Evolutionary conservation across 805 yeast species (phyloP).

Genomic region (Lachancea kluyveri): DNA sequence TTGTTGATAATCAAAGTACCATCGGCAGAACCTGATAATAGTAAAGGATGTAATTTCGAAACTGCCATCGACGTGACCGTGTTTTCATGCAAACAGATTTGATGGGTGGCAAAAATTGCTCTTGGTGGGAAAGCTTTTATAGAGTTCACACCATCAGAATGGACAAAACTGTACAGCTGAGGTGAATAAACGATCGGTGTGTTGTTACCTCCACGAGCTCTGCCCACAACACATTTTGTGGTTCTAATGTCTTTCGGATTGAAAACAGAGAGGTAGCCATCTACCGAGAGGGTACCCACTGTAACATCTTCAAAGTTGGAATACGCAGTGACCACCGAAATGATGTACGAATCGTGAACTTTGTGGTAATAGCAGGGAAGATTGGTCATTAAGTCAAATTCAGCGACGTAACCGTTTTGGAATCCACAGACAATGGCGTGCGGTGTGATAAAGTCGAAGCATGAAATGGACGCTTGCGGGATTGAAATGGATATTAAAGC

Average conservation of each 20-base stretch:
- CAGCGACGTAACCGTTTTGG: slow-evolving; percentile 53
- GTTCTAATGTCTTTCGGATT: slow-evolving; percentile 31
- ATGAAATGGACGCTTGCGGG: slow-evolving; percentile 34
- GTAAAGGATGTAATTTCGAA: slow-evolving; percentile 41
- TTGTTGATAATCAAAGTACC: slow-evolving; percentile 41
- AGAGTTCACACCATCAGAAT: slow-evolving; percentile 37
- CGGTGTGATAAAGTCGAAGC: slow-evolving; percentile 42
- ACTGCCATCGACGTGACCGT: slow-evolving; percentile 36
- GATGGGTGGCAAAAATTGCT: slow-evolving; percentile 29
- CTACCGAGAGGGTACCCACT: slow-evolving; percentile 35
- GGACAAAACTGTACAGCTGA: slow-evolving; percentile 33
- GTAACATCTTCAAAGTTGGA: slow-evolving; percentile 31
- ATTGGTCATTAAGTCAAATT: slow-evolving; percentile 36
- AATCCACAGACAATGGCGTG: slow-evolving; percentile 50
- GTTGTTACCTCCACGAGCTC: slow-evolving; percentile 29
- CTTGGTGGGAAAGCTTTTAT: slow-evolving; percentile 34
- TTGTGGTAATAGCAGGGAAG: slow-evolving; percentile 35
- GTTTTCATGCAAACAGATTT: slow-evolving; percentile 36
- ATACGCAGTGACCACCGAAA: slow-evolving; percentile 30
- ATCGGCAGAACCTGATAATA: slow-evolving; percentile 44
- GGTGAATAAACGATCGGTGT: slow-evolving; percentile 28
- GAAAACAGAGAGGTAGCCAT: slow-evolving; percentile 36
- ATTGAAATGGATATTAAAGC: slow-evolving; percentile 26
- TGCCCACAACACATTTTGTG: slow-evolving; percentile 26
- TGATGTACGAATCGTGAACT: slow-evolving; percentile 34